Percentiles rank a stretch among this genome's conserved stretches.
These are phyloP conservation scores for Astrephomene gubernaculifera DNA, from an alignment of 139 green algal genomes.

Conservation along the genomic window DNA sequence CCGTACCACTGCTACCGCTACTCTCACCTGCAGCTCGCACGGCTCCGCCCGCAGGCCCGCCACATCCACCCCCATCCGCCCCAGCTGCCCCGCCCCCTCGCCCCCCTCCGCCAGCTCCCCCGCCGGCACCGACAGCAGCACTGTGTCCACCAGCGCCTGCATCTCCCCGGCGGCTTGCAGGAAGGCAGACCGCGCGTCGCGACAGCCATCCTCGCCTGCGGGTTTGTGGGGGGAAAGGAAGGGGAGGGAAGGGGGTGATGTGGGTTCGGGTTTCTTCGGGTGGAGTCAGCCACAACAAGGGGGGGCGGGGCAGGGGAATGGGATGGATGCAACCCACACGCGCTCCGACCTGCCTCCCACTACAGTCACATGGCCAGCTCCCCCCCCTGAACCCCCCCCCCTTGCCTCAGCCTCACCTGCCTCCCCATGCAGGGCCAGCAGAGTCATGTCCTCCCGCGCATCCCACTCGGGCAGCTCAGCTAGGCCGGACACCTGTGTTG, in stretches of 20 bases:
- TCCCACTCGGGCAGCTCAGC: slow-evolving; percentile 28
- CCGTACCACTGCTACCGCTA: not conserved
- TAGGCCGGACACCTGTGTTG: slow-evolving; percentile 10
- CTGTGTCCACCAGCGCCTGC: slow-evolving; percentile 34
- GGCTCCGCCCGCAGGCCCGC: not conserved
- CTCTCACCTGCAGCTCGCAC: slow-evolving; percentile 32
- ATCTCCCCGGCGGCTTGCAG: slow-evolving; percentile 20
- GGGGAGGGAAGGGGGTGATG: no score
- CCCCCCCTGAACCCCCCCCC: not conserved
- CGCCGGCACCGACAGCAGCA: slow-evolving; percentile 27
- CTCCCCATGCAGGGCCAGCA: slow-evolving; percentile 26
- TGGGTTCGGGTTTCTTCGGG: no score
- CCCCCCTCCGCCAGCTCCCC: not conserved
- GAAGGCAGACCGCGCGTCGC: slow-evolving; percentile 23
- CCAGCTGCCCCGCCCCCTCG: not conserved
- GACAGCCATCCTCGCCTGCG: slow-evolving; percentile 20
- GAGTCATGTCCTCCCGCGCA: slow-evolving; percentile 45
- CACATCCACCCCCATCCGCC: not conserved
- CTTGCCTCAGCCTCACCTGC: not conserved
- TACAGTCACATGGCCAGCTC: no score
- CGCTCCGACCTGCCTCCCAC: no score
- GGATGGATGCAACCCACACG: no score
- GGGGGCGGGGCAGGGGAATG: no score
- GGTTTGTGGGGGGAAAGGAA: not conserved
- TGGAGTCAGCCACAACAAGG: no score